These are phyloP conservation scores for Ilyonectria destructans DNA, from an alignment of 2,329 filamentous ascomycete genomes.

Conservation along the genomic window DNA sequence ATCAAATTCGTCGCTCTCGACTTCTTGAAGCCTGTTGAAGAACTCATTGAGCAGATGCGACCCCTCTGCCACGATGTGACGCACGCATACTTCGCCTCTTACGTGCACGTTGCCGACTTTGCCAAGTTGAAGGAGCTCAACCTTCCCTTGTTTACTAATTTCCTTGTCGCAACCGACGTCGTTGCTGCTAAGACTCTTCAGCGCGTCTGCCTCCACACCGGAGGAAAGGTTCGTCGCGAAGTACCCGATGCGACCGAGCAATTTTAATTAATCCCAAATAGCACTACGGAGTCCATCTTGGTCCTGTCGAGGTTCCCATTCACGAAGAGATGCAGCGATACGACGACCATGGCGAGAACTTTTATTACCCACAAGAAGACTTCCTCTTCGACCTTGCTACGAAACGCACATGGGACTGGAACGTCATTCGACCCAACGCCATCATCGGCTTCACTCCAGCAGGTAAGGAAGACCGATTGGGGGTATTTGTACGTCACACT, in stretches of 20 bases:
- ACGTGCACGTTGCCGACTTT: constrained; percentile 39
- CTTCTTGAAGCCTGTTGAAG: constrained; percentile 37
- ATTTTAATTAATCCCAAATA: not conserved
- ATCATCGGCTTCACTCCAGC: constrained; percentile 39
- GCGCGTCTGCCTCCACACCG: constrained; percentile 38
- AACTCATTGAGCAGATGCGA: constrained; percentile 36
- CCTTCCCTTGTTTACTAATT: constrained; percentile 38
- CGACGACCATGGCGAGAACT: constrained; percentile 39
- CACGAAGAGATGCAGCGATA: constrained; percentile 37
- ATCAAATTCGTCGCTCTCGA: constrained; percentile 38
- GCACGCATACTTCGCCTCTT: constrained; percentile 39
- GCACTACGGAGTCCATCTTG: constrained; percentile 40
- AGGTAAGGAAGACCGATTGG: constrained; percentile 10
- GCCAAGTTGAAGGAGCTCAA: constrained; percentile 36
- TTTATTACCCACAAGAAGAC: constrained; percentile 39
- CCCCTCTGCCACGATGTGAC: constrained; percentile 37
- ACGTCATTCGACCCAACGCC: constrained; percentile 37
- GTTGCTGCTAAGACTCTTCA: constrained; percentile 35
- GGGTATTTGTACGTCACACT: not conserved
- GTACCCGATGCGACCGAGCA: not conserved
- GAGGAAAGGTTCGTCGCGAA: constrained; percentile 33
- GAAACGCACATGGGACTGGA: constrained; percentile 38
- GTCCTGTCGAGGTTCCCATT: constrained; percentile 36
- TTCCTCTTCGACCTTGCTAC: constrained; percentile 35
- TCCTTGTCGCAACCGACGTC: constrained; percentile 35